A percentile compares a stretch with the other conserved stretches of the same genome.
Conservation (phyloP, 148 eudicot species). For the Amaranthus cruentus region DNA sequence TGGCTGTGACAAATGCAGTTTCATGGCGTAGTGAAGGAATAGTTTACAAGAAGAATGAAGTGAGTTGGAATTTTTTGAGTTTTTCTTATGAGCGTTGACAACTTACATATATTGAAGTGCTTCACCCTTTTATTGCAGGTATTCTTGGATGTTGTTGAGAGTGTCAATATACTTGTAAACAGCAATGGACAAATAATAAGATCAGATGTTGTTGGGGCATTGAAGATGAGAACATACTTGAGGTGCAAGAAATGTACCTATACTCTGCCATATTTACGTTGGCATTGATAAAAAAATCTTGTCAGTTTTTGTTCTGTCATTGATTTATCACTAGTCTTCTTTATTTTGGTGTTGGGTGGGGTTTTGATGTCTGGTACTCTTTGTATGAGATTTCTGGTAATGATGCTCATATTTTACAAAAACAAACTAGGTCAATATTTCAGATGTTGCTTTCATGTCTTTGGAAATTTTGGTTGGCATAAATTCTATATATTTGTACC, state of each 20-base stretch:
- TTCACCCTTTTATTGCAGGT: conserved; percentile 43
- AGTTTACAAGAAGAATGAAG: conserved; percentile 91
- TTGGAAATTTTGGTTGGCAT: neutral
- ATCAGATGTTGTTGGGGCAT: conserved; percentile 93
- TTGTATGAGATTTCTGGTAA: neutral
- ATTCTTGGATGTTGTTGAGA: conserved; percentile 96
- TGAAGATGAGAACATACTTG: conserved; percentile 92
- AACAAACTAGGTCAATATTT: neutral
- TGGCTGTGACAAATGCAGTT: conserved; percentile 99
- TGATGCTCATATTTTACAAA: no score
- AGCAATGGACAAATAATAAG: conserved; percentile 96
- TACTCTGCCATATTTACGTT: conserved; percentile 1
- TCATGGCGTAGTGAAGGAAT: conserved; percentile 99
- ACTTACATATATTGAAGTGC: conserved; percentile 4
- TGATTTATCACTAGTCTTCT: neutral
- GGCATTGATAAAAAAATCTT: neutral
- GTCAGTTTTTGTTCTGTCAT: neutral
- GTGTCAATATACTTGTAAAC: conserved; percentile 96
- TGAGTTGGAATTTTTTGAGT: conserved; percentile 16
- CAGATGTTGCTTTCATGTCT: neutral
- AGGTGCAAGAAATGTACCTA: conserved; percentile 39
- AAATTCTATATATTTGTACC: neutral
- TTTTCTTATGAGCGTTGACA: neutral
- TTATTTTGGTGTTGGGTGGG: neutral
- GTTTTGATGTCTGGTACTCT: neutral